Base-by-base conservation (phyloP, 2,329 filamentous ascomycete species). In the Aspergillus uvarum region DNA sequence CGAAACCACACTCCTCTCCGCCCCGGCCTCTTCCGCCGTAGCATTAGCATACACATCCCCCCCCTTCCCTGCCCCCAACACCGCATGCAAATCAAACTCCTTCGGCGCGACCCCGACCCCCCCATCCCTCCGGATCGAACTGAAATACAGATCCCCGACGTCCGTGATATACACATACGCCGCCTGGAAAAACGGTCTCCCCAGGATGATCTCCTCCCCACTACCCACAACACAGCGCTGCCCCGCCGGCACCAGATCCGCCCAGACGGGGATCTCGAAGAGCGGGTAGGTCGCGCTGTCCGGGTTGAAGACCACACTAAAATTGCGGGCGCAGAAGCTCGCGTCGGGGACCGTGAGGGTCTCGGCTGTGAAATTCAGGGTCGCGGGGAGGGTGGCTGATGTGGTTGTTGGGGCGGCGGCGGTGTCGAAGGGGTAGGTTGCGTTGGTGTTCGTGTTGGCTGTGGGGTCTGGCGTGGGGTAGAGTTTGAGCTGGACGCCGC, bases 131-230 rank as follows among this genome's bases (percentile, higher is more conserved):
- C 42, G 31, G 2, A 55, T 31, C 53, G 53, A 55, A 47, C 42
- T 48, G 21, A 55, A 55, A 35, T 55, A 55, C 42, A 55, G 0
- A 48, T 55, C 44, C 1, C 53, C 53, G 2, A 19, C 42, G 2
- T 26, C 42, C 0, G 24, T 32, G 4, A 58, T 47, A 32, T 59
- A 59, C 16, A 59, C n/a, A 44, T 59, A 59, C 4, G 56, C 42
- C 2, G 56, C 56, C 42, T 59, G 56, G 21, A 59, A 59, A 31
- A 59, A 59, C 32, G 56, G 56, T 12, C 56, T 16, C 7, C 56
- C 56, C 2, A 59, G 44, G 5, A 54, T 29, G 3, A 55, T 11
- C 42, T 11, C 16, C 5, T 14, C 53, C 10, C 11, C 22, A 7
- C 4, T 3, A 1, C 0, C 7, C 3, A 48, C 53, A 2, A 31